A percentile compares a stretch with the other conserved stretches of the same genome.
Evolutionary conservation across 2,329 filamentous ascomycete species (phyloP).

Genomic region (Endoconidiophora laricicola): DNA sequence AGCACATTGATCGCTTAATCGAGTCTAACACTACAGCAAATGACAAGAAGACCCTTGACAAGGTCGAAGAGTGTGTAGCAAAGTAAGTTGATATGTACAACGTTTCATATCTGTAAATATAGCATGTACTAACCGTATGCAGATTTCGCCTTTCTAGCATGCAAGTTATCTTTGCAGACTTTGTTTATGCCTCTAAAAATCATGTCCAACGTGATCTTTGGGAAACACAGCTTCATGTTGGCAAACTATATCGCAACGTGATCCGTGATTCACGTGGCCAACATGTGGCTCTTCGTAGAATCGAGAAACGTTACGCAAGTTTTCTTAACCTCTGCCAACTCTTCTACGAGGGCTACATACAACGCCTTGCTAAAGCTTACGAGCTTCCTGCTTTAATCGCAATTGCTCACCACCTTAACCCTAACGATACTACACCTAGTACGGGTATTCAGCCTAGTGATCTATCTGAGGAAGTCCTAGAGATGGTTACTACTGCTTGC

Average conservation of each 20-base stretch:
- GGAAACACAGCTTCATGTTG: slow-evolving; percentile 62
- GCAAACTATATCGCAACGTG: slow-evolving; percentile 43
- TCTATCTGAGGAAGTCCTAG: slow-evolving; percentile 32
- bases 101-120: background rate
- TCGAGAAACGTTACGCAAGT: slow-evolving; percentile 63
- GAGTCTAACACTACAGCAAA: slow-evolving; percentile 21
- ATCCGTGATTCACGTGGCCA: slow-evolving; percentile 13
- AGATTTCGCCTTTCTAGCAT: slow-evolving; percentile 48
- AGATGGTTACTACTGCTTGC: slow-evolving; percentile 54
- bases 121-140: slow-evolving; percentile 2
- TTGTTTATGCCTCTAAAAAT: slow-evolving; percentile 44
- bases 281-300: slow-evolving; percentile 50
- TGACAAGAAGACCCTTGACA: slow-evolving; percentile 27
- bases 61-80: slow-evolving; percentile 27
- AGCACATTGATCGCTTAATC: slow-evolving; percentile 28
- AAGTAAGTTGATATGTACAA: slow-evolving; percentile 20
- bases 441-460: slow-evolving; percentile 20
- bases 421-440: slow-evolving; percentile 1
- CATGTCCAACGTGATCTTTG: slow-evolving; percentile 59
- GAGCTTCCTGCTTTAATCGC: slow-evolving; percentile 34
- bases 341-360: slow-evolving; percentile 77
- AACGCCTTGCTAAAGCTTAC: slow-evolving; percentile 51
- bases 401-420: slow-evolving; percentile 17
- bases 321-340: slow-evolving; percentile 79
- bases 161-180: slow-evolving; percentile 54